Evolutionary conservation across 129 eudicot genomes (phyloP).

Genomic region (Logfia minima): DNA sequence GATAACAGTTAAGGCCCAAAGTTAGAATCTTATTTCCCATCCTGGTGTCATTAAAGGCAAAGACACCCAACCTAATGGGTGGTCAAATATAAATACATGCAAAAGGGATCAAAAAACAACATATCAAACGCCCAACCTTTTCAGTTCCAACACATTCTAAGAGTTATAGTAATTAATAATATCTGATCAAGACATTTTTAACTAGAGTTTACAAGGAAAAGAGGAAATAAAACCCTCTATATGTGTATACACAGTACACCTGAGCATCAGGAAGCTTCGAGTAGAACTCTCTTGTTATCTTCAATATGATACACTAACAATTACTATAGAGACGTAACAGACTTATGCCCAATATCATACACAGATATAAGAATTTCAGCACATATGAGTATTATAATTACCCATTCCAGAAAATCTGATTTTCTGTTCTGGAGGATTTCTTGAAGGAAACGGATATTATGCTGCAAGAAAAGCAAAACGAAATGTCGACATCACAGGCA

Average conservation of each 20-base stretch:
- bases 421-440: constrained; percentile 91
- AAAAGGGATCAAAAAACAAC: not conserved
- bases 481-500: constrained; percentile 23
- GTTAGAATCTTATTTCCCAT: not conserved
- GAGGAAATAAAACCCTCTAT: constrained; percentile 14
- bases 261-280: constrained; percentile 22
- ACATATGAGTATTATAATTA: constrained; percentile 73
- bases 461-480: constrained; percentile 53
- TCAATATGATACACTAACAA: constrained; percentile 15
- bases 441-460: constrained; percentile 88
- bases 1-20: not conserved
- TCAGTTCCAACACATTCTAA: not conserved
- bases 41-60: not conserved
- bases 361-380: constrained; percentile 86
- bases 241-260: constrained; percentile 33
- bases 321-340: constrained; percentile 48
- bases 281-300: constrained; percentile 23
- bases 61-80: too few relatives aligned
- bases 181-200: constrained; percentile 2
- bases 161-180: constrained; percentile 3
- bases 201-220: constrained; percentile 24
- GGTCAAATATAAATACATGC: not conserved
- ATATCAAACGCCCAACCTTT: not conserved
- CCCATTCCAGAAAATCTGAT: constrained; percentile 92
- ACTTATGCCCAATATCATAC: constrained; percentile 75